These are phyloP conservation scores for Fremontodendron californicum DNA, from an alignment of 345 rosid genomes.

Conservation along the genomic window DNA sequence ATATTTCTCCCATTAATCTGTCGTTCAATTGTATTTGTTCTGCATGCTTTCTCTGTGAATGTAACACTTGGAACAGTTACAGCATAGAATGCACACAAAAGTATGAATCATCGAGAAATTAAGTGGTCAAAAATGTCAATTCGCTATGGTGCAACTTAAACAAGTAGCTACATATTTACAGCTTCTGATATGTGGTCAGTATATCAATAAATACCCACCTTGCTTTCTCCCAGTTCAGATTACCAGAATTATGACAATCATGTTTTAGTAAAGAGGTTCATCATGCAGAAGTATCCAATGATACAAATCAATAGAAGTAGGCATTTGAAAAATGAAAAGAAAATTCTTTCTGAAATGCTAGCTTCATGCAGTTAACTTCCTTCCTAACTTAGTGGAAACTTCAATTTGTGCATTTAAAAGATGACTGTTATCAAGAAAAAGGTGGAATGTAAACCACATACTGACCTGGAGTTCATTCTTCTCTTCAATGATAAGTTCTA, in stretches of 20 bases:
- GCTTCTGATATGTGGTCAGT: not conserved
- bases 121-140: not conserved
- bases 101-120: not conserved
- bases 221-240: not conserved
- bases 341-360: not conserved
- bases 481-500: slow-evolving; percentile 51
- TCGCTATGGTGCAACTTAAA: not conserved
- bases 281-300: not conserved
- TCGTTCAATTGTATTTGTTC: slow-evolving; percentile 51
- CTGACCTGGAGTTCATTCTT: slow-evolving; percentile 70
- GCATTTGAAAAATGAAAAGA: not conserved
- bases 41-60: slow-evolving; percentile 51
- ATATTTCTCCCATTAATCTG: slow-evolving; percentile 51
- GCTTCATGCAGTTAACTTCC: not conserved
- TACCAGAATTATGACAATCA: not conserved
- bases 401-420: not conserved
- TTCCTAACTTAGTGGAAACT: not conserved
- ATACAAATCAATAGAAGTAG: not conserved
- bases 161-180: not conserved
- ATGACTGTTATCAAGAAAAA: not conserved
- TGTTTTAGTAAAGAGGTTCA: not conserved
- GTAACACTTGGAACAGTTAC: slow-evolving; percentile 14
- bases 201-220: not conserved
- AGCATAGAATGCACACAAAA: not conserved
- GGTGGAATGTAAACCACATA: slow-evolving; percentile 6